Base-by-base conservation (phyloP, 352 stramenopile genomes). In the Blastocystis sp. region DNA sequence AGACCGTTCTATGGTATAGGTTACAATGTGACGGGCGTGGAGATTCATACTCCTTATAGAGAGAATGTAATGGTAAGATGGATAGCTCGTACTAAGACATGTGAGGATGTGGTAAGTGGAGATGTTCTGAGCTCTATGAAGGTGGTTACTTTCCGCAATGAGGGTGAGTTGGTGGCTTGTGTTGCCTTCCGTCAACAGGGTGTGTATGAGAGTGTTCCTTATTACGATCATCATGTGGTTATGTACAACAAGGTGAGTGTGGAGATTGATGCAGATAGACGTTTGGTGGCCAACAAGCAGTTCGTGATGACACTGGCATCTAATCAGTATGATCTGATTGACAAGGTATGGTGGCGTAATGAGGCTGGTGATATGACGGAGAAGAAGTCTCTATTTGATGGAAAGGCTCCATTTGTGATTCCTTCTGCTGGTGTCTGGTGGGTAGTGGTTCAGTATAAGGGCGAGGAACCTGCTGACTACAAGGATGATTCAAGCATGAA, bases 1-100 rank as follows among this genome's bases (percentile, higher is more conserved):
- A 84, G 48, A 64, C 73, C 73, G 51, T 84, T 84, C 73, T 84
- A 68, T 27, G 73, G 54, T 42, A 64, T 84, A n/a, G 15, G 22
- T 30, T 84, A 68, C 27, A 7, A 51, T 15, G 24, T 84, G 17
- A 15, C 4, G 5, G 73, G 73, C 51, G 73, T 84, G 73, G 27
- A 30, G 4, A 53, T 84, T 30, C n/a, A 48, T 17, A 84, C 44
- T 62, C 73, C 73, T 15, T 84, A 51, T 42, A 40, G 40, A 19
- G 19, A 48, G 1, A 22, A 48, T 30, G 73, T 84, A 51, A 19
- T 9, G n/a, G 53, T 60, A 19, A 69, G 17, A 33, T 84, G 73
- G 73, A 68, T 68, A 51, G 33, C 73, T 11, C 24, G 58, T 35
- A n/a, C 13, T 19, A 27, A 84, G 15, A 54, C 73, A 30, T 84